Evolutionary conservation across 768 basidiomycete species (phyloP).

Genomic region (Tulasnella sp.): DNA sequence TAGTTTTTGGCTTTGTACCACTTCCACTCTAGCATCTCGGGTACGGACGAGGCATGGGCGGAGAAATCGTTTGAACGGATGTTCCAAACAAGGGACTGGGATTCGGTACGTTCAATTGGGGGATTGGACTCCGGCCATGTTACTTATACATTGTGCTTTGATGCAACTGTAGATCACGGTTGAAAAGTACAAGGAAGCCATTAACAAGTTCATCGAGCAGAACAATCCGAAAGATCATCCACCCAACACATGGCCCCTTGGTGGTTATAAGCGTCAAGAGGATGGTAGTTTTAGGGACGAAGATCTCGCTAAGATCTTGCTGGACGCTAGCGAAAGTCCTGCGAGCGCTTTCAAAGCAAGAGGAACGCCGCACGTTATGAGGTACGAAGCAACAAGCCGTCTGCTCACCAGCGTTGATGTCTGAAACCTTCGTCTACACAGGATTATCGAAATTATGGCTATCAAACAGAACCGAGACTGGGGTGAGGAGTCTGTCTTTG

Average conservation of each 20-base stretch:
- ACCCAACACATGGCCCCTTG: neutral
- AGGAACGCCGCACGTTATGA: conserved; percentile 30
- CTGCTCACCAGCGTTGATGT: neutral
- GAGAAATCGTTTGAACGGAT: neutral
- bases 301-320: conserved; percentile 28
- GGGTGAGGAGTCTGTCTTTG: conserved; percentile 1
- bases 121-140: neutral
- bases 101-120: neutral
- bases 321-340: conserved; percentile 28
- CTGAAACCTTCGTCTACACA: neutral
- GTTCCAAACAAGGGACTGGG: neutral
- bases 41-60: conserved; percentile 29
- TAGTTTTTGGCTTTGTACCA: conserved; percentile 32
- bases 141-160: neutral
- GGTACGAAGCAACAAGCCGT: neutral
- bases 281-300: conserved; percentile 29
- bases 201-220: neutral
- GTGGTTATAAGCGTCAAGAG: neutral
- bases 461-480: conserved; percentile 31
- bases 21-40: conserved; percentile 30
- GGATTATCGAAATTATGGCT: conserved; percentile 31
- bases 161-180: conserved; percentile 12
- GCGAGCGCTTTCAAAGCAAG: conserved; percentile 31
- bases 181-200: neutral
- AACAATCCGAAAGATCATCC: neutral